phyloP scores from a whole-genome alignment of 768 basidiomycete genomes.

The Russula olivacea region DNA sequence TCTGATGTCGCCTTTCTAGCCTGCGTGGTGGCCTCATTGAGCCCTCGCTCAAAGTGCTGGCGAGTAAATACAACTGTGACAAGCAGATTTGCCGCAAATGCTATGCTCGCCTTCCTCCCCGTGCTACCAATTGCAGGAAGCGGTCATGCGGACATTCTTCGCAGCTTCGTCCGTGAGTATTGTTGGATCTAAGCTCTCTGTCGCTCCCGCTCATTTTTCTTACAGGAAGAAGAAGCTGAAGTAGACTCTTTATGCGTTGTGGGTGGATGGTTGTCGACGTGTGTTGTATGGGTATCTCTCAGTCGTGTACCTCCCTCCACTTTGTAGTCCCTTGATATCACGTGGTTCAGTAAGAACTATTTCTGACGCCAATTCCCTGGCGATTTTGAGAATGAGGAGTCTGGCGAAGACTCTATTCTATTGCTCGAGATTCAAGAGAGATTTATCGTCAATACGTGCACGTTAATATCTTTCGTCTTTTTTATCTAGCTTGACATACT shows the following conservation, averaged over 20 bases:
- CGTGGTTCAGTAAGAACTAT: background rate
- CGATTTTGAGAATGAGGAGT: background rate
- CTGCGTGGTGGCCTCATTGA: conserved; percentile 99
- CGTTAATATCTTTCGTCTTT: background rate
- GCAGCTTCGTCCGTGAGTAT: conserved; percentile 82
- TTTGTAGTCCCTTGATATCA: background rate
- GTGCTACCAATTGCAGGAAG: conserved; percentile 99
- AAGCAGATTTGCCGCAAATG: conserved; percentile 99
- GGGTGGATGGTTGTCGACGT: conserved; percentile 6
- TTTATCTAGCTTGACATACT: conserved; percentile 1
- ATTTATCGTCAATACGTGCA: conserved; percentile 16
- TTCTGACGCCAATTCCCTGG: background rate
- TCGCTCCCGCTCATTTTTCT: background rate
- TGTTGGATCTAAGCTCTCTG: conserved; percentile 3
- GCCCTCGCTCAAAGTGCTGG: conserved; percentile 95
- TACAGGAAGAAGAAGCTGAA: conserved; percentile 92
- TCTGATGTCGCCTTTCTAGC: conserved; percentile 36
- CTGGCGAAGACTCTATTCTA: background rate
- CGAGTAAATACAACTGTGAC: conserved; percentile 97
- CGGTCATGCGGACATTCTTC: conserved; percentile 85
- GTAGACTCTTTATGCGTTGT: conserved; percentile 42
- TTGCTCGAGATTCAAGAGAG: conserved; percentile 2
- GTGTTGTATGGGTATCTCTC: background rate
- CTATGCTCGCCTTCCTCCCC: conserved; percentile 98
- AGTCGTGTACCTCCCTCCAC: conserved; percentile 17